A percentile compares a stretch with the other conserved stretches of the same genome.
These are phyloP conservation scores for Boletus sp. DNA, from an alignment of 768 basidiomycete genomes.

Conservation along the genomic window DNA sequence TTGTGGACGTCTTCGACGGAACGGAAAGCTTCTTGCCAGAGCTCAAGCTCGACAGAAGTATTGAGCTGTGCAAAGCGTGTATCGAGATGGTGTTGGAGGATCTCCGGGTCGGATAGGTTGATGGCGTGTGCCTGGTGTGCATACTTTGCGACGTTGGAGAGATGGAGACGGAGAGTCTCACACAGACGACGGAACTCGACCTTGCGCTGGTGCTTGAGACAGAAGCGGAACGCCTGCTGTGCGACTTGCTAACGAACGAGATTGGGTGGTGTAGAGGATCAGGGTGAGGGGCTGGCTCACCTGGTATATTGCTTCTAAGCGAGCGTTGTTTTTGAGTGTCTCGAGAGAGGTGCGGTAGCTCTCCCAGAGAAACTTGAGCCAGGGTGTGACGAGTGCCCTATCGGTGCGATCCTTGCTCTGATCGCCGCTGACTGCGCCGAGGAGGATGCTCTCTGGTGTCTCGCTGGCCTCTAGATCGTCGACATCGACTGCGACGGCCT, in stretches of 20 bases:
- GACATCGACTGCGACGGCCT: constrained; percentile 72
- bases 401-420: constrained; percentile 95
- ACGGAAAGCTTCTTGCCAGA: constrained; percentile 99
- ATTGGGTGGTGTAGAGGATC: background rate
- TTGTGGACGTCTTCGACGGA: constrained; percentile 98
- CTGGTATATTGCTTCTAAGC: constrained; percentile 92
- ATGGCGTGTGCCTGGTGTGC: constrained; percentile 90
- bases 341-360: constrained; percentile 94
- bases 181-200: constrained; percentile 96
- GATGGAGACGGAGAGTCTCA: constrained; percentile 92
- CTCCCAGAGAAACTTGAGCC: constrained; percentile 99
- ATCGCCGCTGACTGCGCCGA: constrained; percentile 85
- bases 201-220: constrained; percentile 88
- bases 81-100: constrained; percentile 92
- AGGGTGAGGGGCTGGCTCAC: constrained; percentile 39
- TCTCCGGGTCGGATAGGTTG: constrained; percentile 93
- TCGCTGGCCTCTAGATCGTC: constrained; percentile 96
- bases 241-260: constrained; percentile 70
- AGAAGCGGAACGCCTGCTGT: constrained; percentile 96
- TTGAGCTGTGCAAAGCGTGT: constrained; percentile 96
- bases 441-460: constrained; percentile 87
- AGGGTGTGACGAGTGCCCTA: constrained; percentile 91
- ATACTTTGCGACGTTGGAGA: constrained; percentile 93
- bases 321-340: constrained; percentile 92
- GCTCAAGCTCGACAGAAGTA: constrained; percentile 93